Base-by-base conservation (phyloP, 345 rosid genomes). In the Citrus trifoliata region DNA sequence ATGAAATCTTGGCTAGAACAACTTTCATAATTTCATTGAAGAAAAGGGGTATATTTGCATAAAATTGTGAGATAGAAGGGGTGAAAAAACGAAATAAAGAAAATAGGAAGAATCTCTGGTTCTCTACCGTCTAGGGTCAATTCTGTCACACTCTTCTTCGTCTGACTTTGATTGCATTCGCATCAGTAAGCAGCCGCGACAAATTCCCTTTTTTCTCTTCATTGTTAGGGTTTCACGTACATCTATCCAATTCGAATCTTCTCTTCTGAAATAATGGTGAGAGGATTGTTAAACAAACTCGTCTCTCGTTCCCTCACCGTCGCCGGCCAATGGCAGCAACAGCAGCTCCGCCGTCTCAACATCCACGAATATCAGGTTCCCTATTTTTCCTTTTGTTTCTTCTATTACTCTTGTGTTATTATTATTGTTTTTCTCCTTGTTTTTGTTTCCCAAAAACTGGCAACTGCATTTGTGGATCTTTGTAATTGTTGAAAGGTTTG, bases 301-400 rank as follows among this genome's bases (percentile, higher is more conserved):
- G 95, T 82, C 46, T 88, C 92, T 37, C 87, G 92, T 79, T 87
- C 98, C 61, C 95, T 94, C 79, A 84, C 96, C 79, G 87, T 92
- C 79, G 93, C 90, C 82, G 95, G 95, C 0, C 89, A 86, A 87
- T 90, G 93, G 90, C 98, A 97, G 77, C 93, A 91, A 66, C 98
- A 94, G 79, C 99, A 97, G 83, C 94, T 94, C 84, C 98, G 99
- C 73, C 98, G 93, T 80, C 98, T 97, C 84, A 97, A 97, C 85
- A 86, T 97, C 90, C 98, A 94, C 83, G 98, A 97, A 80, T 93
- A 90, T 82, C 98, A 94, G 99, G 99, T 96, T 27, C 8, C 12
- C 60, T 10, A 7, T 4, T 73, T 22, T 19, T 59, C 7, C 10
- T 18, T 19, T 7, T 67, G 5, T 60, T 51, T 42, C 4, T 76